Percentiles rank a stretch among this genome's conserved stretches.
Conservation (phyloP, 306 rosid species). For the Macrotyloma uniflorum region DNA sequence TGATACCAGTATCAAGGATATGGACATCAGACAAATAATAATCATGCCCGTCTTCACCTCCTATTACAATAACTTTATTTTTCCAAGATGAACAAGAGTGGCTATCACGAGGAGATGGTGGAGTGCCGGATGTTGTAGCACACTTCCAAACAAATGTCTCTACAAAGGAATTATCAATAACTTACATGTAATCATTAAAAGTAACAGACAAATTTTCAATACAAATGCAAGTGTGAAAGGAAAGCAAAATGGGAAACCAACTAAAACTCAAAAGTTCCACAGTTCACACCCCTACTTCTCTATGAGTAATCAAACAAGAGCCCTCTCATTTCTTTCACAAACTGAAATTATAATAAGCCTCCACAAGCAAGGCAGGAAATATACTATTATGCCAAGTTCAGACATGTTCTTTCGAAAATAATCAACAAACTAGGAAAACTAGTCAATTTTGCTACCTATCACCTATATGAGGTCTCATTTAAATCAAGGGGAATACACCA, state of each 20-base stretch:
- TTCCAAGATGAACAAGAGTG: conserved; percentile 94
- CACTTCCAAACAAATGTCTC: conserved; percentile 93
- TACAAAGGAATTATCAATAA: conserved; percentile 40
- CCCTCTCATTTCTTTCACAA: conserved; percentile 9
- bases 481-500: background rate
- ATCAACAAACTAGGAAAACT: conserved; percentile 18
- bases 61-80: conserved; percentile 83
- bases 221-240: background rate
- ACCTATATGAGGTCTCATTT: conserved; percentile 7
- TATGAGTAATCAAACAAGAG: background rate
- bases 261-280: conserved; percentile 18
- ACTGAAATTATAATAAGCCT: background rate
- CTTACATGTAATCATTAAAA: conserved; percentile 3
- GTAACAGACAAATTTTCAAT: conserved; percentile 8
- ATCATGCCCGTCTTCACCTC: conserved; percentile 91
- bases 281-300: background rate
- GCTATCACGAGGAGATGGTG: conserved; percentile 97
- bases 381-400: conserved; percentile 18
- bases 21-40: conserved; percentile 94
- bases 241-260: conserved; percentile 34
- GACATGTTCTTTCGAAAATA: conserved; percentile 12
- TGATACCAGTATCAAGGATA: conserved; percentile 87
- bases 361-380: background rate
- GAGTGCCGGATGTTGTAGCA: conserved; percentile 77
- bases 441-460: background rate